phyloP scores from a whole-genome alignment of 768 basidiomycete genomes.

The Suillus bovinus region DNA sequence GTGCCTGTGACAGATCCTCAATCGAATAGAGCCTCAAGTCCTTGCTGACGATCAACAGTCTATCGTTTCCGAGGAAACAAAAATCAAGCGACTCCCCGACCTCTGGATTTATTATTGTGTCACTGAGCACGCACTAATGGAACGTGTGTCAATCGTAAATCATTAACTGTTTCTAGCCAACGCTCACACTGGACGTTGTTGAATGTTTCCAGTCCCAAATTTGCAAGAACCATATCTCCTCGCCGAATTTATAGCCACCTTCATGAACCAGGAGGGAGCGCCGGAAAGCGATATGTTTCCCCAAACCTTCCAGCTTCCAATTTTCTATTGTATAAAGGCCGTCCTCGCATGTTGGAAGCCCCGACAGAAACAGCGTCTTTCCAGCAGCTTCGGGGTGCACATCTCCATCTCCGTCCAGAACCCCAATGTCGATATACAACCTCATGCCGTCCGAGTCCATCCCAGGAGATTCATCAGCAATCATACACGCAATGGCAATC shows the following conservation, averaged over 20 bases:
- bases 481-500: background rate
- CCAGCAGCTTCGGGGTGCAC: slow-evolving; percentile 2
- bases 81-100: background rate
- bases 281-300: slow-evolving; percentile 4
- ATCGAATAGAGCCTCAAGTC: slow-evolving; percentile 8
- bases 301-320: background rate
- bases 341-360: background rate
- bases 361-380: background rate
- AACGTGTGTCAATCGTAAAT: background rate
- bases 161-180: background rate
- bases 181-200: slow-evolving; percentile 1
- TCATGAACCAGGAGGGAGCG: background rate
- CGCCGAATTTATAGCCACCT: background rate
- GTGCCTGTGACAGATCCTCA: background rate
- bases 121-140: slow-evolving; percentile 3
- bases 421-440: background rate
- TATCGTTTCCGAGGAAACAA: slow-evolving; percentile 10
- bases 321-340: background rate
- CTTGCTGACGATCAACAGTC: slow-evolving; percentile 1
- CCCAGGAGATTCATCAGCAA: background rate
- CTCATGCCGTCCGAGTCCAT: background rate
- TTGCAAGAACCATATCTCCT: slow-evolving; percentile 5
- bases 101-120: background rate
- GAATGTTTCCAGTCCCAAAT: slow-evolving; percentile 9
- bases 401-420: background rate